Conservation (phyloP, 1,284 basidiomycete species). For the Ganoderma boninense region DNA sequence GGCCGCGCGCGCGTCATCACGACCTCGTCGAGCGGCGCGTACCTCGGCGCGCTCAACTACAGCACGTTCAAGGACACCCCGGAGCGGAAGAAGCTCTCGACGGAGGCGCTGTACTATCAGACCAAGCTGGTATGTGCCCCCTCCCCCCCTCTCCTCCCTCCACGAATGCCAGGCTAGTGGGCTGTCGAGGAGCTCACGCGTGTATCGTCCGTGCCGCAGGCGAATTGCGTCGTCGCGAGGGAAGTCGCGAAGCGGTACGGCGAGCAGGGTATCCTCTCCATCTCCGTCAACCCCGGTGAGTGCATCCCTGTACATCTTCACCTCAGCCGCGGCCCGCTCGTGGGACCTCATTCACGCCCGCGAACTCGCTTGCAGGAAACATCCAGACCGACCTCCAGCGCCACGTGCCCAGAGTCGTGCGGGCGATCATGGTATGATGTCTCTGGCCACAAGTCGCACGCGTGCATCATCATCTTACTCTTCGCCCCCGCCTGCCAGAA, state of each 20-base stretch:
- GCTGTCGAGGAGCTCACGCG: background rate
- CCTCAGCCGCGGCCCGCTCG: too few relatives aligned
- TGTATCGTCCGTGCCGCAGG: background rate
- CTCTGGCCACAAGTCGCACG: background rate
- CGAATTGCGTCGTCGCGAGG: constrained; percentile 10
- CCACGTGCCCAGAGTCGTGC: background rate
- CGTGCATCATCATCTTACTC: too few relatives aligned
- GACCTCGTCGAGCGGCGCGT: constrained; percentile 48
- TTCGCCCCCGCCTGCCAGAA: background rate
- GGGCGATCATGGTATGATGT: background rate
- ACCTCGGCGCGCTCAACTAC: constrained; percentile 38
- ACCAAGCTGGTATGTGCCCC: constrained; percentile 54
- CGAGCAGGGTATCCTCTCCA: constrained; percentile 16
- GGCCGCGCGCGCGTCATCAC: constrained; percentile 53
- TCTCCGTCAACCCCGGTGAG: constrained; percentile 13
- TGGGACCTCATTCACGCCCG: too few relatives aligned
- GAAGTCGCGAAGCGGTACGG: constrained; percentile 13
- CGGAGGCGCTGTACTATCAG: constrained; percentile 48
- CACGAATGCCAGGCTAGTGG: too few relatives aligned
- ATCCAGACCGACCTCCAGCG: constrained; percentile 16
- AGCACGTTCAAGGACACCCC: constrained; percentile 42
- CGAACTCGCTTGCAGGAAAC: constrained; percentile 3
- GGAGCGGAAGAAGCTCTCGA: constrained; percentile 37
- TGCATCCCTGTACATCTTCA: constrained; percentile 17
- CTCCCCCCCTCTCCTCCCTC: too few relatives aligned